These are phyloP conservation scores for Hippophae tibetana DNA, from an alignment of 306 rosid species.

Conservation along the genomic window DNA sequence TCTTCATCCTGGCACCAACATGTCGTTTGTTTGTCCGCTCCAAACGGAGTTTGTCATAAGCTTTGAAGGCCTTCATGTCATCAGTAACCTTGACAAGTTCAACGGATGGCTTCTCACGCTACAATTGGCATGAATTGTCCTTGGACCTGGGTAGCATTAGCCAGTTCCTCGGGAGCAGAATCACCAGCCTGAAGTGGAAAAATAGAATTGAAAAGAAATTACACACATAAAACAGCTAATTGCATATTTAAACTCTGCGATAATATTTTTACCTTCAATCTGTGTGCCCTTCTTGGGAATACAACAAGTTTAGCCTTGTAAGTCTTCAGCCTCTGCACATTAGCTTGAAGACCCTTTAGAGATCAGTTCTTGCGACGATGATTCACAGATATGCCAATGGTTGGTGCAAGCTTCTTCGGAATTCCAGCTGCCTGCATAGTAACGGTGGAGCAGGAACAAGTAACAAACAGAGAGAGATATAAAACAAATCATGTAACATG, in stretches of 20 bases:
- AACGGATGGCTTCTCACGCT: slow-evolving; percentile 36
- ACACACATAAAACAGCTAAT: neutral
- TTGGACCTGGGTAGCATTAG: slow-evolving; percentile 48
- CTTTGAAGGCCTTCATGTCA: slow-evolving; percentile 45
- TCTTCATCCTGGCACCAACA: slow-evolving; percentile 49
- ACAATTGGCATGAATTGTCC: slow-evolving; percentile 45
- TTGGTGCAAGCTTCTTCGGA: slow-evolving; percentile 58
- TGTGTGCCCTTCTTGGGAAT: slow-evolving; percentile 63
- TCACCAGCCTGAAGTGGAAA: slow-evolving; percentile 31
- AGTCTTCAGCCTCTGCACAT: slow-evolving; percentile 61
- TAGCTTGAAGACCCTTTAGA: slow-evolving; percentile 46
- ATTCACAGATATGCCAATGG: slow-evolving; percentile 60
- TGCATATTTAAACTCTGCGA: neutral
- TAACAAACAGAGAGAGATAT: neutral
- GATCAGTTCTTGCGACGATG: slow-evolving; percentile 59
- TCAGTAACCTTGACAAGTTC: slow-evolving; percentile 54
- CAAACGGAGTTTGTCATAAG: slow-evolving; percentile 45
- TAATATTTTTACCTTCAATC: slow-evolving; percentile 33
- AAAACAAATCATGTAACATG: too few relatives aligned
- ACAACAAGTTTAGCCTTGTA: slow-evolving; percentile 66
- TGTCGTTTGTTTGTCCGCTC: slow-evolving; percentile 45
- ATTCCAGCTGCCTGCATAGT: slow-evolving; percentile 51
- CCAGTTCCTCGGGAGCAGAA: slow-evolving; percentile 51
- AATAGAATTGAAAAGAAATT: neutral
- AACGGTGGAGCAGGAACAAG: too few relatives aligned